Conservation (phyloP, 2,329 filamentous ascomycete species). For the Xylaria sp. region DNA sequence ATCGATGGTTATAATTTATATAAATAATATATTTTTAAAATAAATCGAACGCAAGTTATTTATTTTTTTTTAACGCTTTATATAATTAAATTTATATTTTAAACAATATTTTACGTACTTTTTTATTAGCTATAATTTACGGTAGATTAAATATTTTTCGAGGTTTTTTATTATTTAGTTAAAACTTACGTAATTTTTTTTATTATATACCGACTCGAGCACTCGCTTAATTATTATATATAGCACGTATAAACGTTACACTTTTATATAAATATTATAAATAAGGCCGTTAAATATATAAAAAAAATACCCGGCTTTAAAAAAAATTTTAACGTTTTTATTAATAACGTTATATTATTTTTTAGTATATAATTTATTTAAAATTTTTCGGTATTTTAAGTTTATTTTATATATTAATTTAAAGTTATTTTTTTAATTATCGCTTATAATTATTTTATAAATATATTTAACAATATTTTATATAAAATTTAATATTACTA, state of each 20-base stretch:
- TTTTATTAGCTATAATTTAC: not conserved
- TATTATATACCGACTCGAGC: not conserved
- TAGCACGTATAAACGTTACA: not conserved
- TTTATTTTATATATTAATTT: not conserved
- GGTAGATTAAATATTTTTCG: not conserved
- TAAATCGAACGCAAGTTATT: not conserved
- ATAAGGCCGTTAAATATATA: not conserved
- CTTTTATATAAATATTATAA: not conserved
- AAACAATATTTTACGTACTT: not conserved
- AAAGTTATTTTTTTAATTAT: not conserved
- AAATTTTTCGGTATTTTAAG: not conserved
- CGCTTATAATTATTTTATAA: not conserved
- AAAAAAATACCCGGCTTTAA: not conserved
- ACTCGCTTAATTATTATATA: not conserved
- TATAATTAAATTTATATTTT: not conserved
- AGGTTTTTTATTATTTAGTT: not conserved
- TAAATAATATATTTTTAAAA: not conserved
- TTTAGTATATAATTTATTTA: not conserved
- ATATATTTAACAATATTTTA: not conserved
- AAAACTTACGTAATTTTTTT: not conserved
- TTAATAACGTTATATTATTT: not conserved
- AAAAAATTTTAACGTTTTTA: not conserved
- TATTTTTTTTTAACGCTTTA: not conserved
- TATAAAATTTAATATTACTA: not conserved
- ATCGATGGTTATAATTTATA: not conserved